phyloP scores from a whole-genome alignment of 1,284 basidiomycete species.

The Phenoliferia sp. region DNA sequence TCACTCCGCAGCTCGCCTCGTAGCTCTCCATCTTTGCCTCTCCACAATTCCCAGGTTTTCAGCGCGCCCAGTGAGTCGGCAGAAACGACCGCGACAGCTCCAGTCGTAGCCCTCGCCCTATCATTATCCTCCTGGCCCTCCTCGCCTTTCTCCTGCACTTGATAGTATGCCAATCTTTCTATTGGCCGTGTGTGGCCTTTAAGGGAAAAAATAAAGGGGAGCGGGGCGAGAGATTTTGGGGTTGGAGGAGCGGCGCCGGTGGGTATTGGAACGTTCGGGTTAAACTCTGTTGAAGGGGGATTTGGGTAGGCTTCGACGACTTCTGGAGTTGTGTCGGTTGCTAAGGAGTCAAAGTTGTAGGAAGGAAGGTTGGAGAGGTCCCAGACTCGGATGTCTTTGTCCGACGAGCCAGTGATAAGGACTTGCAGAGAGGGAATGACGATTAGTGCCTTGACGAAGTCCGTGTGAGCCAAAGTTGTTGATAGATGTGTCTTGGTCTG shows the following conservation, averaged over 20 bases:
- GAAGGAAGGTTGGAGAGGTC: slow-evolving; percentile 43
- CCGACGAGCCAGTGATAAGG: slow-evolving; percentile 81
- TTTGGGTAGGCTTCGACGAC: neutral
- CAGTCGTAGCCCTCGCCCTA: slow-evolving; percentile 42
- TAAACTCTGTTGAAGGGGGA: neutral
- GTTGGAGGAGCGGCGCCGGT: slow-evolving; percentile 32
- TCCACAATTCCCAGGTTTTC: slow-evolving; percentile 57
- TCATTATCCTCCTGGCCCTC: slow-evolving; percentile 8
- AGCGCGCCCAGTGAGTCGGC: slow-evolving; percentile 33
- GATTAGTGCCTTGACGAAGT: slow-evolving; percentile 78
- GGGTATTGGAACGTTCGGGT: neutral
- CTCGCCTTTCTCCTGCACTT: slow-evolving; percentile 7
- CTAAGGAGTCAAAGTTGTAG: slow-evolving; percentile 42
- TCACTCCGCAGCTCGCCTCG: slow-evolving; percentile 51
- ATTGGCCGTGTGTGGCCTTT: slow-evolving; percentile 69
- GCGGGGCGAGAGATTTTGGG: slow-evolving; percentile 43
- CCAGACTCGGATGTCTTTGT: slow-evolving; percentile 86
- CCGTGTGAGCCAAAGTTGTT: slow-evolving; percentile 65
- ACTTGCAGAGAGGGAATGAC: slow-evolving; percentile 61
- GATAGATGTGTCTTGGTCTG: slow-evolving; percentile 67
- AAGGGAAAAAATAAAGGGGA: slow-evolving; percentile 58
- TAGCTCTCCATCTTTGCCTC: slow-evolving; percentile 35
- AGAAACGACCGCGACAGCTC: slow-evolving; percentile 51
- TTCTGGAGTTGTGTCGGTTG: neutral
- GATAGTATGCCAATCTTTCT: slow-evolving; percentile 52